Base-by-base conservation (phyloP, 139 green algal genomes). In the Chlamydomonas sp. region DNA sequence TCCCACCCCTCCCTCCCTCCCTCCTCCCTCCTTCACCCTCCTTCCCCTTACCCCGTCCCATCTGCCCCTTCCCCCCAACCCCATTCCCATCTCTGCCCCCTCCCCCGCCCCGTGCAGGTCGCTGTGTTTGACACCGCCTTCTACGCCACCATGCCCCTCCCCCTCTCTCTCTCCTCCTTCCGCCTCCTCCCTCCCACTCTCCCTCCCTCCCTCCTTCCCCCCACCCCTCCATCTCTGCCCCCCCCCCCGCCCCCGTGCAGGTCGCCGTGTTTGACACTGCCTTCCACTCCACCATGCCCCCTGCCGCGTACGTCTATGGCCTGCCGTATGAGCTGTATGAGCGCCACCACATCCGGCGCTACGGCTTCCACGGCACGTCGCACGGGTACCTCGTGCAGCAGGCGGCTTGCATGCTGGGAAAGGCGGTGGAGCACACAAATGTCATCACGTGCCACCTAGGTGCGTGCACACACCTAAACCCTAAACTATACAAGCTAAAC, bases 111-210 rank as follows among this genome's bases (percentile, higher is more conserved):
- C n/a, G n/a, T n/a, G n/a, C n/a, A 96, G 80, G 91, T 97, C 4
- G 91, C 81, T 33, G 90, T 97, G 33, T 97, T 97, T 73, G 91
- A 97, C 80, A 97, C 91, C 0, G 91, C 91, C 5, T 97, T 91
- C 71, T 91, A n/a, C n/a, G n/a, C n/a, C n/a, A n/a, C n/a, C n/a
- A n/a, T n/a, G n/a, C n/a, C n/a, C n/a, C n/a, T n/a, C n/a, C n/a
- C n/a, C n/a, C n/a, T n/a, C n/a, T n/a, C n/a, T n/a, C n/a, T n/a
- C n/a, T n/a, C n/a, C n/a, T n/a, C n/a, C n/a, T n/a, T n/a, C n/a
- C n/a, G n/a, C n/a, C n/a, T n/a, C 36, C 3, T 58, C 24, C 13
- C 3, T 70, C 2, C 64, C n/a, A 34, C 20, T 24, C 34, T 69
- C 34, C n/a, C n/a, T 73, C 4, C 3, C 64, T 47, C 1, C 43